A percentile compares a stretch with the other conserved stretches of the same genome.
Conservation (phyloP, 176 grass and related monocot species). For the Neostapfia colusana region DNA sequence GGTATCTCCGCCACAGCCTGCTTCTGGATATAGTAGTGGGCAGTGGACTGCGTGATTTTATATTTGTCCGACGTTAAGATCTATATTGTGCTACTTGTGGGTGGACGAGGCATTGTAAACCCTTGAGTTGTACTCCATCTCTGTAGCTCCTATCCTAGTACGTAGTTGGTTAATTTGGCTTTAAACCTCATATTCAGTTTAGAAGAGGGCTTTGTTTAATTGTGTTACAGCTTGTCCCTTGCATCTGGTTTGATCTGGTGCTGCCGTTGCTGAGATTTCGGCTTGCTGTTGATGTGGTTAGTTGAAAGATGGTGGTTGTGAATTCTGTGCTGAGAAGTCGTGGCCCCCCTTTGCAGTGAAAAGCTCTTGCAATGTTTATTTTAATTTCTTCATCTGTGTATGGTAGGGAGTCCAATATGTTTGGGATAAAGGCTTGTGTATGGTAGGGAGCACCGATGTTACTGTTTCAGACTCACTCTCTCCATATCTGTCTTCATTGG, state of each 20-base stretch:
- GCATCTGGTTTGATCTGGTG: no score
- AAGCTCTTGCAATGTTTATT: not conserved
- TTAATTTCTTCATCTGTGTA: no score
- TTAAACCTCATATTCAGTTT: slow-evolving; percentile 1
- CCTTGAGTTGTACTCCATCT: not conserved
- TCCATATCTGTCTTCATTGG: no score
- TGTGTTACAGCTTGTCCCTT: not conserved
- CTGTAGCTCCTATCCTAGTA: slow-evolving; percentile 21
- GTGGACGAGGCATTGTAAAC: slow-evolving; percentile 15
- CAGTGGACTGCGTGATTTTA: slow-evolving; percentile 56
- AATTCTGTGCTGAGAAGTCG: not conserved
- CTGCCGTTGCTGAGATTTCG: no score
- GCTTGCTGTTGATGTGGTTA: no score
- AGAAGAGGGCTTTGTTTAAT: not conserved
- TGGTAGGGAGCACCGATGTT: no score
- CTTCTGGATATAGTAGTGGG: slow-evolving; percentile 37
- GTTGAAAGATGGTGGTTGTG: no score
- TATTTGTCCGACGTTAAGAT: slow-evolving; percentile 24
- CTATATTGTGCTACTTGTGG: not conserved
- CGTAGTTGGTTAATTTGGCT: slow-evolving; percentile 13
- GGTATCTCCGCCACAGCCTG: slow-evolving; percentile 50
- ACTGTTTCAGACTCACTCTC: no score
- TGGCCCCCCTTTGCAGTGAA: not conserved
- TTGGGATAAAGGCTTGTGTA: no score
- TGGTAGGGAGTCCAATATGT: no score